Base-by-base conservation (phyloP, 2,329 filamentous ascomycete genomes). In the Neonectria punicea region DNA sequence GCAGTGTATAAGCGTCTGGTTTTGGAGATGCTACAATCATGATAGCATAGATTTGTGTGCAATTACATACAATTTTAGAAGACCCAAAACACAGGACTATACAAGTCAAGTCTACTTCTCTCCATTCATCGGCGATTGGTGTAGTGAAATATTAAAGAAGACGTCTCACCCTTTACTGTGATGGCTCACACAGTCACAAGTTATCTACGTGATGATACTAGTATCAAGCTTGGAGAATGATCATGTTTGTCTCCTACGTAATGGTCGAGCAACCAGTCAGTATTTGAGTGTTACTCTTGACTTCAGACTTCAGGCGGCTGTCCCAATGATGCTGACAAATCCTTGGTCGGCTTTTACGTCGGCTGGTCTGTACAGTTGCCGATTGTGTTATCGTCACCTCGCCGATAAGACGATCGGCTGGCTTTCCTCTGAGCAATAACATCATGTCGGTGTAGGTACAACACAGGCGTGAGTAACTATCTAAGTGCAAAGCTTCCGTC, bases 1-100 rank as follows among this genome's bases (percentile, higher is more conserved):
- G 53, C 36, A 8, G 67, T 69, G 16, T 69, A 69, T 36, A 69
- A 69, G 28, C 58, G 67, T 25, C 50, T 69, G 3, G 56, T 63
- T 49, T 32, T 61, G 36, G 36, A 65, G 28, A 36, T 61, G 57
- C 30, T 65, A 20, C 49, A 5, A 44, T 11, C 2, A 39, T 44
- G 34, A 51, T 10, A 16, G 25, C 39, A 43, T 9, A 43, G 39
- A 10, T 43, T 9, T 1, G 6, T 10, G n/a, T 43, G 39, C 16
- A n/a, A 43, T n/a, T n/a, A 43, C 4, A 9, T 30, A 30, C 16
- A 41, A 6, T 41, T 5, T 41, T 13, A 5, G 4, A 14, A 16
- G 16, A 14, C 16, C 7, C 16, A 13, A 3, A 6, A 41, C n/a
- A n/a, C 6, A 16, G 36, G 36, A 41, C 36, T 14, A 41, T 43